These are phyloP conservation scores for Rosa lucieae DNA, from an alignment of 306 rosid genomes.

Conservation along the genomic window DNA sequence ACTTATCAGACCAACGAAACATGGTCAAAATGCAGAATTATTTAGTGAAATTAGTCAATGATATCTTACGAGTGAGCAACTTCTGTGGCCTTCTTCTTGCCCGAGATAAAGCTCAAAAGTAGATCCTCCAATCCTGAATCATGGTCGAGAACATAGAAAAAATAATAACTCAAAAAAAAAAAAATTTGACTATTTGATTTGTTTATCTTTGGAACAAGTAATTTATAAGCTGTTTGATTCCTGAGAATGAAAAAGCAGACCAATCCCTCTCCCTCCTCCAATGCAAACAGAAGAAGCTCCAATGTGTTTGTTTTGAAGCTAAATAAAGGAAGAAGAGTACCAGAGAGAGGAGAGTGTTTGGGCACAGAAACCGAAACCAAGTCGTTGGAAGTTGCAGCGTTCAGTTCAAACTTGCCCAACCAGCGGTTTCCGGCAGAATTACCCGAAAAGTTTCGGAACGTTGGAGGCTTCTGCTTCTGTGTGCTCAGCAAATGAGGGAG, in stretches of 20 bases:
- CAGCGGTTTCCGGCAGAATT: not conserved
- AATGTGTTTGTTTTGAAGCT: not conserved
- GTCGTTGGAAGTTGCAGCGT: not conserved
- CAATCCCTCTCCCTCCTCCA: too few relatives aligned
- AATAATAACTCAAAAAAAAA: not conserved
- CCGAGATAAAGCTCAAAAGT: constrained; percentile 57
- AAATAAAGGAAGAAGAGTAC: constrained; percentile 24
- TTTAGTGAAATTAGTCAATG: not conserved
- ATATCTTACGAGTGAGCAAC: constrained; percentile 77
- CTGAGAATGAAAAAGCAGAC: not conserved
- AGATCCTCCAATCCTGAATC: constrained; percentile 64
- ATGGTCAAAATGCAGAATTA: not conserved
- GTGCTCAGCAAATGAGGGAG: not conserved
- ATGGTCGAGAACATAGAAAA: not conserved
- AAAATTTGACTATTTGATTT: not conserved
- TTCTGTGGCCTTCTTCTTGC: constrained; percentile 84
- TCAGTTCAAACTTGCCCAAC: not conserved
- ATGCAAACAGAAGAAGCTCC: not conserved
- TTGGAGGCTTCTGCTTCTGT: not conserved
- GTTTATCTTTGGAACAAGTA: not conserved
- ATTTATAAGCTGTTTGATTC: not conserved
- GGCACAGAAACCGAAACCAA: constrained; percentile 27
- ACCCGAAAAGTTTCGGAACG: not conserved
- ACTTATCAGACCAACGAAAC: not conserved
- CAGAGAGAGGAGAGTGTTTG: constrained; percentile 46